Evolutionary conservation across 2,329 filamentous ascomycete genomes (phyloP), one percentile per base, ranked within the genome.

Genomic region (Dryadomyces quercus-mongolicae): DNA sequence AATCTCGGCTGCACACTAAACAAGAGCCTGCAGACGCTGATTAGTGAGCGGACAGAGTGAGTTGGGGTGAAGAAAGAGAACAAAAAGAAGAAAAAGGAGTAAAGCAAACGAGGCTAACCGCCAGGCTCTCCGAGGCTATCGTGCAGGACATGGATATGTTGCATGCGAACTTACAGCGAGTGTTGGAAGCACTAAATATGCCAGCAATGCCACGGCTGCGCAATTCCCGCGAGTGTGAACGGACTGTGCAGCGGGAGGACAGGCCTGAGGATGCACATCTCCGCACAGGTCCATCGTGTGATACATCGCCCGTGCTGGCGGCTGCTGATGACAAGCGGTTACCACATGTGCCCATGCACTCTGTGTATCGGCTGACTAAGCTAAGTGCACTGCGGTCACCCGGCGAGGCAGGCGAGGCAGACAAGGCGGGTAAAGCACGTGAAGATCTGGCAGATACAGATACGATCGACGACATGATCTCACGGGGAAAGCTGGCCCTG

Each of bases 1-100:
- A 67, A 66, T 43, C 56, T 71, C 31, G 64, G 64, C 0, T 71
- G 69, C 49, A 67, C 70, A 1, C 55, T 71, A 50, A 70, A 69
- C 48, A 71, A 71, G 62, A 71, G 68, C 48, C 60, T 71, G 2
- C 69, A 71, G 57, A 71, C 66, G 1, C 65, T 71, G 21, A 71
- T 71, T 38, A 68, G 69, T 57, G 69, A 71, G 57, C 67, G 68
- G 55, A 65, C 66, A 38, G 67, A 69, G 67, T 70, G 60, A 53
- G 63, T 60, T n/a, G 9, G n/a, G 16, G 10, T 6, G 2, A 36
- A 49, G 48, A 36, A 36, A 10, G 7, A 36, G 18, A 13, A 21
- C 42, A 34, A 6, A 7, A 34, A 52, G 25, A n/a, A n/a, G n/a
- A n/a, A n/a, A n/a, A n/a, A n/a, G n/a, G n/a, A n/a, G n/a, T n/a